A percentile compares a stretch with the other conserved stretches of the same genome.
Evolutionary conservation across 495 filamentous ascomycete species (phyloP).

Genomic region (Penicillium flavigenum): DNA sequence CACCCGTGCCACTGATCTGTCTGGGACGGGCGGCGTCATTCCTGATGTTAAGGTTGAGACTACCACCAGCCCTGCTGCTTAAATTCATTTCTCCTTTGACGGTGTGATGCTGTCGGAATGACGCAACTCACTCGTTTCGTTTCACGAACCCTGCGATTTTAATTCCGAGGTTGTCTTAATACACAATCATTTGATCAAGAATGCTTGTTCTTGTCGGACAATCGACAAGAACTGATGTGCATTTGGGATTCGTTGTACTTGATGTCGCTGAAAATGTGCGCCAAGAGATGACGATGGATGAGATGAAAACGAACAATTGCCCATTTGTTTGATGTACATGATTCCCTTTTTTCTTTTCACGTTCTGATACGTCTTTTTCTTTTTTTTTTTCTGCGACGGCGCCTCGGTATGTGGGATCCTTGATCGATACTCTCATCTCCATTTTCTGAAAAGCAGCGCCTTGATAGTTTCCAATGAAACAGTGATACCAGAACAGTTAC

Average conservation of each 20-base stretch:
- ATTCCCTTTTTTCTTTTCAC: slow-evolving; percentile 16
- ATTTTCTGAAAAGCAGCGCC: slow-evolving; percentile 25
- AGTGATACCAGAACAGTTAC: slow-evolving; percentile 24
- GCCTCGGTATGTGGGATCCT: slow-evolving; percentile 34
- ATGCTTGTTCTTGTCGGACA: neutral
- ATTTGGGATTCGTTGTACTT: neutral
- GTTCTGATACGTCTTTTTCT: slow-evolving; percentile 14
- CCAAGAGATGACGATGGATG: slow-evolving; percentile 9
- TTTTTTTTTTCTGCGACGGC: slow-evolving; percentile 29
- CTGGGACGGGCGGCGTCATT: slow-evolving; percentile 63
- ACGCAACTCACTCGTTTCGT: slow-evolving; percentile 16
- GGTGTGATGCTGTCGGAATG: slow-evolving; percentile 5
- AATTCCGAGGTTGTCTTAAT: slow-evolving; percentile 11
- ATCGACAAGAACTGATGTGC: neutral
- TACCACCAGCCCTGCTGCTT: slow-evolving; percentile 28
- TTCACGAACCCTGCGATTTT: slow-evolving; percentile 10
- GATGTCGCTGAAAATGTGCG: slow-evolving; percentile 2
- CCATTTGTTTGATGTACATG: slow-evolving; percentile 37
- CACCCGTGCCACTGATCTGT: slow-evolving; percentile 67
- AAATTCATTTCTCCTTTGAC: slow-evolving; percentile 17
- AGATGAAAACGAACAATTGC: slow-evolving; percentile 26
- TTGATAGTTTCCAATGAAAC: slow-evolving; percentile 38
- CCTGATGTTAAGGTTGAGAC: slow-evolving; percentile 53
- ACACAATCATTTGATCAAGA: slow-evolving; percentile 28
- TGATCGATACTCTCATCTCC: slow-evolving; percentile 28